These are phyloP conservation scores for Sphenostylis stenocarpa DNA, from an alignment of 306 rosid genomes.

Conservation along the genomic window DNA sequence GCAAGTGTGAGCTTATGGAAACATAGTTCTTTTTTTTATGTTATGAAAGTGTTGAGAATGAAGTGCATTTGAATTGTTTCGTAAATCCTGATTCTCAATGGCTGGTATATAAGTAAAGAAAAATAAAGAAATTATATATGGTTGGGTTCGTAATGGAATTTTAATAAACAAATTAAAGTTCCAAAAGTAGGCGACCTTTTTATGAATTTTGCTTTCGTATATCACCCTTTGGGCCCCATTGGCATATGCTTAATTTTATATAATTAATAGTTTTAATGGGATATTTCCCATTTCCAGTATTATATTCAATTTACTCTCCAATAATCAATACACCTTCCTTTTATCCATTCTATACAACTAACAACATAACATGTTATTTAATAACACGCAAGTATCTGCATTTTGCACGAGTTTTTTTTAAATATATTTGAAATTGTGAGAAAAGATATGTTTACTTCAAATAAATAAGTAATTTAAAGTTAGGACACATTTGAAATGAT, in stretches of 20 bases:
- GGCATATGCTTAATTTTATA: constrained; percentile 18
- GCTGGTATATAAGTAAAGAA: constrained; percentile 15
- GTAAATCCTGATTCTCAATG: constrained; percentile 24
- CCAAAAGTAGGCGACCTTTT: constrained; percentile 37
- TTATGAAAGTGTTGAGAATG: too few relatives aligned
- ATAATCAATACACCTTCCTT: neutral
- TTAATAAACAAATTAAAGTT: constrained; percentile 14
- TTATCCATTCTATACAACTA: neutral
- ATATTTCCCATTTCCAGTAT: neutral
- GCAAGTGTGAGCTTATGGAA: too few relatives aligned
- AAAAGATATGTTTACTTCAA: neutral
- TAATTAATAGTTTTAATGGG: neutral
- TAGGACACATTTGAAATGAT: neutral
- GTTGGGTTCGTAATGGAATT: neutral
- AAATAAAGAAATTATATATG: neutral
- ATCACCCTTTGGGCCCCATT: constrained; percentile 19
- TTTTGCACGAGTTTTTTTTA: neutral
- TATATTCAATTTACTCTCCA: neutral
- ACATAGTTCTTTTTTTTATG: too few relatives aligned
- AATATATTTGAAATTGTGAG: neutral
- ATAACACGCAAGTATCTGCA: neutral
- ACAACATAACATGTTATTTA: neutral
- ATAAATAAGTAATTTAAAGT: neutral
- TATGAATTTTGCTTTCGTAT: neutral
- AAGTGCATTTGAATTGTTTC: neutral